Evolutionary conservation across 495 filamentous ascomycete genomes (phyloP), one percentile per base, ranked within the genome.

Genomic region (Tuber brumale): DNA sequence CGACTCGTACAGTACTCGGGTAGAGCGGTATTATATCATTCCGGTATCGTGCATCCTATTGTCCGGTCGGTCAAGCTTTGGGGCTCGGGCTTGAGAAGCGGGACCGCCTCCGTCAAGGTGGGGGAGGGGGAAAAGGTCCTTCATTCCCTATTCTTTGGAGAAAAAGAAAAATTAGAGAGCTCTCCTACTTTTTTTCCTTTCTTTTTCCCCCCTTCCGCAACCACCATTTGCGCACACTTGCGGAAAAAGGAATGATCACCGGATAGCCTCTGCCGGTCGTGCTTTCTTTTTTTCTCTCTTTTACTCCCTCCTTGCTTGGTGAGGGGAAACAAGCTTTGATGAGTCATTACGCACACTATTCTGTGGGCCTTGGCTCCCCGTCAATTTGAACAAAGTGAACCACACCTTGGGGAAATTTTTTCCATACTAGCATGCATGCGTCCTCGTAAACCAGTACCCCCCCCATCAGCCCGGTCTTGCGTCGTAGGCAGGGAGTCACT

Each of bases 321-420:
- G 57, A 66, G 57, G 57, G 27, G 57, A 66, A 66, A 31, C 57
- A 66, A 31, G 57, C 57, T 66, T 66, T 66, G 57, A 66, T 66
- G 57, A 31, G 57, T 66, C 27, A 66, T 66, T 57, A 7, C 12
- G 23, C 51, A 27, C 23, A 57, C 10, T 3, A 9, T 27, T 14
- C 23, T 57, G 23, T 12, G n/a, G 27, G 23, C 51, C 51, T 12
- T 10, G n/a, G 51, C 51, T 57, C 23, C 27, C 19, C 23, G 14
- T 57, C n/a, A 14, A 57, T 12, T 6, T 31, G n/a, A 31, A 12
- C 57, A 12, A 14, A 12, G 57, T 31, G 3, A 75, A 72, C 27
- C 39, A 69, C 41, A 57, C 41, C 35, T 21, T 27, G 23, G 70
- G 37, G 37, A 39, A 12, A 48, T 43, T 6, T 72, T 69, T 70